Evolutionary conservation across 1,284 basidiomycete species (phyloP).

Genomic region (Psilocybe mexicana): DNA sequence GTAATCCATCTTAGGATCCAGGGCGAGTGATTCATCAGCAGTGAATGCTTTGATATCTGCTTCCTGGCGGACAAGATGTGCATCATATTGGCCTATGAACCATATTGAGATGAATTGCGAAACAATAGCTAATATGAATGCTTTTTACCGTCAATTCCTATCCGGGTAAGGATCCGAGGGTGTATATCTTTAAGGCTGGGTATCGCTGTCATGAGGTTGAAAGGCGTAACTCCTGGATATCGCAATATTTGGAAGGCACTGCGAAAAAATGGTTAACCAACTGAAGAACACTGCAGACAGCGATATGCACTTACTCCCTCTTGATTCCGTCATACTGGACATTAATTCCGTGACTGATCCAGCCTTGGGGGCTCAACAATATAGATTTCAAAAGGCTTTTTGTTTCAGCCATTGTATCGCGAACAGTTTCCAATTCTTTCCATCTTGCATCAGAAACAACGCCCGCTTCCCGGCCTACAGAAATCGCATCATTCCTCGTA

Average conservation of each 20-base stretch:
- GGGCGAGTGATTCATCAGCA: constrained; percentile 71
- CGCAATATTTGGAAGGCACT: constrained; percentile 76
- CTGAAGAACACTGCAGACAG: not conserved
- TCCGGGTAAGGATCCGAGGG: constrained; percentile 54
- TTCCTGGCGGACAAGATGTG: constrained; percentile 67
- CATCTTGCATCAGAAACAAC: constrained; percentile 69
- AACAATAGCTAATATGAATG: not conserved
- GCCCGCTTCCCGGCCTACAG: constrained; percentile 50
- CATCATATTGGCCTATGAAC: constrained; percentile 54
- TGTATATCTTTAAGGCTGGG: constrained; percentile 58
- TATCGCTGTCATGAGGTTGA: constrained; percentile 47
- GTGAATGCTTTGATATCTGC: constrained; percentile 78
- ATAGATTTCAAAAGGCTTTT: constrained; percentile 50
- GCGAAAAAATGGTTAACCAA: not conserved
- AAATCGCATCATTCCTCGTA: not conserved
- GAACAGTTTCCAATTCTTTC: constrained; percentile 49
- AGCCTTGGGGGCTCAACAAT: constrained; percentile 64
- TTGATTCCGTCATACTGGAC: constrained; percentile 61
- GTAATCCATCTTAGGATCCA: constrained; percentile 77
- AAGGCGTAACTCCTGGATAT: constrained; percentile 57
- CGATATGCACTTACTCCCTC: constrained; percentile 52
- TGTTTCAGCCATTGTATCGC: constrained; percentile 51
- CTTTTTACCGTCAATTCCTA: constrained; percentile 69
- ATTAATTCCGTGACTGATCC: constrained; percentile 56
- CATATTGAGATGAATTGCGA: not conserved